Evolutionary conservation across 2,329 filamentous ascomycete species (phyloP), one percentile per base, ranked within the genome.

Genomic region (Hypoxylon rubiginosum): DNA sequence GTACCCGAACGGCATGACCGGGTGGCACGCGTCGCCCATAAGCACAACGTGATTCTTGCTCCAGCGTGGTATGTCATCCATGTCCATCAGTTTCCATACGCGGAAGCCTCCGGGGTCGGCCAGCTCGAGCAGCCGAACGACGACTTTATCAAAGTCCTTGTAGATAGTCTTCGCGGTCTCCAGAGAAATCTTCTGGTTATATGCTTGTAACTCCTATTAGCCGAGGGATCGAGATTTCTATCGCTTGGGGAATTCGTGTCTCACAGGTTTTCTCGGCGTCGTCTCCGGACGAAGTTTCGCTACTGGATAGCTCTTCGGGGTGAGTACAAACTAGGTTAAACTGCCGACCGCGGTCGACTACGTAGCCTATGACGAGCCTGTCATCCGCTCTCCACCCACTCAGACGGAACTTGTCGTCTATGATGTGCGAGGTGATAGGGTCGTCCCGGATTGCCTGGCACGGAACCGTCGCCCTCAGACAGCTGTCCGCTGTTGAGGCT

Each of bases 41-140:
- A 48, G 43, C 19, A 48, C 43, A 6, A 48, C 43, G 19, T 21
- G 43, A 13, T 26, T 17, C 11, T 26, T 24, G 11, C 43, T 48
- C 19, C 19, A 48, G 43, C n/a, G 24, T n/a, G 46, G 46, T 7
- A 49, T 30, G 13, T 49, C 46, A 26, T 49, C 46, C 46, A 49
- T 49, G 46, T 49, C 24, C 46, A 49, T n/a, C 6, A 49, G 24
- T 17, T 49, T 49, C 46, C 24, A 49, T 1, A 49, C 24, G 13
- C 46, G 21, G 13, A 49, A 49, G 21, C 43, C 43, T 19, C 24
- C 24, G 5, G 46, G 46, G 21, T 48, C 43, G 8, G 24, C 21
- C 21, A 48, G 8, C 43, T 48, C 39, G 3, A 43, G 39, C 6
- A 43, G 39, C 39, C 39, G 15, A 3, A 48, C 10, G 10, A 26